These are phyloP conservation scores for Tinospora cordifolia DNA, from an alignment of 164 flowering plant genomes.

Conservation along the genomic window DNA sequence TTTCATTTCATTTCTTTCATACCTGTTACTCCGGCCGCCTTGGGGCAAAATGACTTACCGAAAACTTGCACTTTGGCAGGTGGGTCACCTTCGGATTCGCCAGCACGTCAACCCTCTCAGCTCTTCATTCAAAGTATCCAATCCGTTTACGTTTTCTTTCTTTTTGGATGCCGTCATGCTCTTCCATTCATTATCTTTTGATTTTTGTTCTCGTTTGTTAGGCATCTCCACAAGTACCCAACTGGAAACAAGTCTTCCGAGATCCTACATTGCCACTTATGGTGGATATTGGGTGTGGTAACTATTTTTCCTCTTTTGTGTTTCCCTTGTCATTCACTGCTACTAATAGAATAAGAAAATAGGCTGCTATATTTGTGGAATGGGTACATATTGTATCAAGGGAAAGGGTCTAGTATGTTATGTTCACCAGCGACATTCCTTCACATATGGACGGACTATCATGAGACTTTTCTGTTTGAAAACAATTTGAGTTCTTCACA, in stretches of 20 bases:
- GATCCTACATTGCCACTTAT: slow-evolving; percentile 66
- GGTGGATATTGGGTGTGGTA: slow-evolving; percentile 92
- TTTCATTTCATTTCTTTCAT: background rate
- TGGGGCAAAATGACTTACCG: background rate
- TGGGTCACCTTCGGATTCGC: slow-evolving; percentile 72
- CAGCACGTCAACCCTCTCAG: slow-evolving; percentile 91
- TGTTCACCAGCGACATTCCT: no score
- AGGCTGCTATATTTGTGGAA: no score
- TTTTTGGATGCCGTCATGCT: background rate
- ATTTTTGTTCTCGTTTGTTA: slow-evolving; percentile 12
- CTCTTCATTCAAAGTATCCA: slow-evolving; percentile 40
- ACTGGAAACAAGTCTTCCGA: slow-evolving; percentile 58
- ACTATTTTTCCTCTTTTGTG: background rate
- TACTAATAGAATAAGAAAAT: no score
- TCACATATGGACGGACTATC: no score
- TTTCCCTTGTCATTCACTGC: no score
- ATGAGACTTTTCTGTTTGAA: no score
- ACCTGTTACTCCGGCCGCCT: background rate
- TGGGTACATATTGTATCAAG: no score
- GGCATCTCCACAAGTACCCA: slow-evolving; percentile 55
- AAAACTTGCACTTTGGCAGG: slow-evolving; percentile 28
- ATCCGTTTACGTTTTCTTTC: background rate
- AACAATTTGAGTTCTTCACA: no score
- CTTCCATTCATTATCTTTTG: background rate
- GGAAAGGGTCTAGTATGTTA: no score